Conservation (phyloP, 2,329 filamentous ascomycete species). For the Byssothecium circinans region DNA sequence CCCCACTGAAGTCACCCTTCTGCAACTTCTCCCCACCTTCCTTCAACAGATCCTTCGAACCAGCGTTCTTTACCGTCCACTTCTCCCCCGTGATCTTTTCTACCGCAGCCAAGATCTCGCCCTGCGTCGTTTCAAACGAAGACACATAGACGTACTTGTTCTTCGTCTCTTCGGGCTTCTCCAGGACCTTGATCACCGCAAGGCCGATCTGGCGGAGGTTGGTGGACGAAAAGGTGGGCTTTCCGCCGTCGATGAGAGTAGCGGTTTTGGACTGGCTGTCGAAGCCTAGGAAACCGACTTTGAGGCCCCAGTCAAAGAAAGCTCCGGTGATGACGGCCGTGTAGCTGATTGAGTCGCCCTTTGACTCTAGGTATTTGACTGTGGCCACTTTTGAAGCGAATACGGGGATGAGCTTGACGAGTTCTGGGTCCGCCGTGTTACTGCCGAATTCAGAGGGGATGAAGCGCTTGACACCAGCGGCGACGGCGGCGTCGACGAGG, state of each 20-base stretch:
- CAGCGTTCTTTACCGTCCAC: constrained; percentile 52
- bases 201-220: constrained; percentile 56
- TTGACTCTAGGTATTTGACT: constrained; percentile 57
- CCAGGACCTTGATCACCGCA: constrained; percentile 55
- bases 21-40: constrained; percentile 40
- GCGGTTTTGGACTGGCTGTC: constrained; percentile 53
- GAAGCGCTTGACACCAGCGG: constrained; percentile 63
- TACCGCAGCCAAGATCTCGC: constrained; percentile 56
- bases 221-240: constrained; percentile 54
- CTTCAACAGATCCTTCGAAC: constrained; percentile 33
- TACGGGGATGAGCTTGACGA: constrained; percentile 50
- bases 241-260: constrained; percentile 60
- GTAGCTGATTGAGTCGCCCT: constrained; percentile 57
- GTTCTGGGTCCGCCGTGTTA: constrained; percentile 43
- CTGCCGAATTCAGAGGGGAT: constrained; percentile 63
- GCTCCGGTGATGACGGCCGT: constrained; percentile 53
- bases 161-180: constrained; percentile 54
- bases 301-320: constrained; percentile 64
- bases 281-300: constrained; percentile 55
- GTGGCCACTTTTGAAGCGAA: constrained; percentile 54
- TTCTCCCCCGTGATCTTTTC: constrained; percentile 57
- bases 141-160: constrained; percentile 63
- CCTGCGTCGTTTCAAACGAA: constrained; percentile 61
- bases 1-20: constrained; percentile 37
- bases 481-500: constrained; percentile 61